Conservation (phyloP, 345 rosid species). For the Melastoma malabathricum region DNA sequence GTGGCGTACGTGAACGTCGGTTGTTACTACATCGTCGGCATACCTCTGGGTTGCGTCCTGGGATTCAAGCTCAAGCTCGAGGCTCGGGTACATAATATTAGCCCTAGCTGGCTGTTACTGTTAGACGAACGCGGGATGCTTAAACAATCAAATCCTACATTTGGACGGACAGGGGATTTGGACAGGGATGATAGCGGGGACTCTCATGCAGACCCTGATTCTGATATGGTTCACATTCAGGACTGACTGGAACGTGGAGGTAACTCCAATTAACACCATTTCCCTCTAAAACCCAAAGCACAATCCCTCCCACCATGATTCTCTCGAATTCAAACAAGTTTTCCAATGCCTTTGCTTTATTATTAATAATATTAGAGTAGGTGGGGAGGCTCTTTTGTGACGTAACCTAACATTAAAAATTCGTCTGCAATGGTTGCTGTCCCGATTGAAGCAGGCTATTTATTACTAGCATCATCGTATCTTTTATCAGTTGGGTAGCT, state of each 20-base stretch:
- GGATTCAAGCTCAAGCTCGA: conserved; percentile 20
- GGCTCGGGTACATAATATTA: conserved; percentile 14
- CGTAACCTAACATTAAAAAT: no score
- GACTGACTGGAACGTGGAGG: conserved; percentile 34
- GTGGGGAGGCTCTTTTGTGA: no score
- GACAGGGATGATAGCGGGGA: conserved; percentile 35
- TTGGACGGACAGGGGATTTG: conserved; percentile 34
- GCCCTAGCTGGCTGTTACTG: background rate
- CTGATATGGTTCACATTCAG: conserved; percentile 26
- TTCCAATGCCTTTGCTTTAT: no score
- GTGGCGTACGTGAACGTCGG: conserved; percentile 38
- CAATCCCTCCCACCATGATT: background rate
- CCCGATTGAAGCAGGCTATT: no score
- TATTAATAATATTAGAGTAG: no score
- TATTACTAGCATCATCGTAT: no score
- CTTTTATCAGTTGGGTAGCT: no score
- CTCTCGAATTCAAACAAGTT: background rate
- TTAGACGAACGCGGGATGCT: background rate
- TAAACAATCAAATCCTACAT: no score
- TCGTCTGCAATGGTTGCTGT: no score
- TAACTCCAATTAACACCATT: conserved; percentile 1
- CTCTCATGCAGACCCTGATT: conserved; percentile 22
- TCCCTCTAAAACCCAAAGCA: background rate
- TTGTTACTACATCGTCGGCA: conserved; percentile 30
- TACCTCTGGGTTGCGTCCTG: conserved; percentile 25